These are phyloP conservation scores for Hypoxylon perforatum DNA, from an alignment of 495 filamentous ascomycete species.

Conservation along the genomic window DNA sequence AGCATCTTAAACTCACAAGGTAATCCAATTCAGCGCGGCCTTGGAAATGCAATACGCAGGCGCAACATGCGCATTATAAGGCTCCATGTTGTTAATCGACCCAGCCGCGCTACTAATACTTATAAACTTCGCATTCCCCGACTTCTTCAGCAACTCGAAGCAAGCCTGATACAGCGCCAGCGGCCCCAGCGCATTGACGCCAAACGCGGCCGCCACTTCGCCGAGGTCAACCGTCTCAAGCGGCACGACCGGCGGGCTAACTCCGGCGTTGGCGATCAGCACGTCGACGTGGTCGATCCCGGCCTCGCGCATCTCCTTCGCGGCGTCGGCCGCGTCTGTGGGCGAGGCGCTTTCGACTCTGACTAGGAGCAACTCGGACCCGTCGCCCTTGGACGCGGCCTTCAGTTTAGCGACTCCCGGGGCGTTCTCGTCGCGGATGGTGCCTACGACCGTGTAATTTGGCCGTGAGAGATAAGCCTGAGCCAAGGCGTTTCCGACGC, in stretches of 20 bases:
- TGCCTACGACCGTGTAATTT: constrained; percentile 39
- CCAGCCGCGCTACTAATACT: constrained; percentile 27
- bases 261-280: constrained; percentile 42
- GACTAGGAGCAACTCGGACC: constrained; percentile 43
- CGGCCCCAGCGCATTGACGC: constrained; percentile 37
- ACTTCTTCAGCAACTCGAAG: constrained; percentile 27
- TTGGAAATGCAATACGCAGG: constrained; percentile 38
- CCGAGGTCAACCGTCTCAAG: constrained; percentile 29
- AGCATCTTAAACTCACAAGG: constrained; percentile 24
- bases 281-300: constrained; percentile 37
- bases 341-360: constrained; percentile 36
- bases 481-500: constrained; percentile 37
- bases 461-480: constrained; percentile 36
- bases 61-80: constrained; percentile 11
- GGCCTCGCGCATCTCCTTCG: constrained; percentile 14
- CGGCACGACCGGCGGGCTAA: constrained; percentile 34
- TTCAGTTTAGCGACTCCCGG: constrained; percentile 24
- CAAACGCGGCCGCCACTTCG: constrained; percentile 7
- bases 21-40: constrained; percentile 39
- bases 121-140: constrained; percentile 28
- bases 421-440: constrained; percentile 25
- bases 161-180: constrained; percentile 34
- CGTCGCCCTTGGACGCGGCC: constrained; percentile 18
- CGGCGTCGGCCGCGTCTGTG: constrained; percentile 19
- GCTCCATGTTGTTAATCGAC: constrained; percentile 26